phyloP scores from a whole-genome alignment of 495 filamentous ascomycete genomes.

The Trichoderma erinaceum region DNA sequence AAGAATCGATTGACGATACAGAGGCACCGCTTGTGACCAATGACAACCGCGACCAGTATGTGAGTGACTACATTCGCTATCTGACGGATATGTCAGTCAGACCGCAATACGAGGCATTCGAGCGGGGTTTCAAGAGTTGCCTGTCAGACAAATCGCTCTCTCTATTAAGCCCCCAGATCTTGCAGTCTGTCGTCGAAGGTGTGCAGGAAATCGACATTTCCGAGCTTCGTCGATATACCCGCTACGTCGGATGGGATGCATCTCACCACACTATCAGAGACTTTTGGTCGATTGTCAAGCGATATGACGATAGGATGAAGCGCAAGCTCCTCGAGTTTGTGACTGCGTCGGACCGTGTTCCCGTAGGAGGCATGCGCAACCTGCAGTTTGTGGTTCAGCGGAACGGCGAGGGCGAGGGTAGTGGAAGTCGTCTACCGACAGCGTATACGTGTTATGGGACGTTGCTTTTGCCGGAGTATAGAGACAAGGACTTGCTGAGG shows the following conservation, averaged over 20 bases:
- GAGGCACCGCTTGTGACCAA: conserved; percentile 65
- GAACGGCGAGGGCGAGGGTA: conserved; percentile 59
- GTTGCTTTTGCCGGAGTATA: conserved; percentile 78
- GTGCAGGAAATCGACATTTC: conserved; percentile 67
- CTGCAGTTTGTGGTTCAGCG: conserved; percentile 78
- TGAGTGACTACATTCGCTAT: conserved; percentile 84
- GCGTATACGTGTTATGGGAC: conserved; percentile 87
- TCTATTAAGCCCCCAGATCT: conserved; percentile 61
- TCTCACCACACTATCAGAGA: conserved; percentile 59
- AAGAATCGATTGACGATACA: conserved; percentile 31
- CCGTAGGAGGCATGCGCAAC: conserved; percentile 72
- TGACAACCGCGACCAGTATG: conserved; percentile 67
- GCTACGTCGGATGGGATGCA: conserved; percentile 74
- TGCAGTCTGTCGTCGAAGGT: conserved; percentile 79
- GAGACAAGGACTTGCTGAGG: conserved; percentile 56
- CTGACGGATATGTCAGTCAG: conserved; percentile 71
- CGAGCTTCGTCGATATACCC: conserved; percentile 59
- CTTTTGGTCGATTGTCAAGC: conserved; percentile 76
- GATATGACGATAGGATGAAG: conserved; percentile 62
- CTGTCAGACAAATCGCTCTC: conserved; percentile 61
- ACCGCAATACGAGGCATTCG: conserved; percentile 75
- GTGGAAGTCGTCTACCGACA: conserved; percentile 58
- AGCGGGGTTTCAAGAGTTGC: conserved; percentile 71
- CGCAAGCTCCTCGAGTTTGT: conserved; percentile 83
- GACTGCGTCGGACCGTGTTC: conserved; percentile 84